Evolutionary conservation across 2,329 filamentous ascomycete genomes (phyloP).

Genomic region (Sclerotiophoma versabilis): DNA sequence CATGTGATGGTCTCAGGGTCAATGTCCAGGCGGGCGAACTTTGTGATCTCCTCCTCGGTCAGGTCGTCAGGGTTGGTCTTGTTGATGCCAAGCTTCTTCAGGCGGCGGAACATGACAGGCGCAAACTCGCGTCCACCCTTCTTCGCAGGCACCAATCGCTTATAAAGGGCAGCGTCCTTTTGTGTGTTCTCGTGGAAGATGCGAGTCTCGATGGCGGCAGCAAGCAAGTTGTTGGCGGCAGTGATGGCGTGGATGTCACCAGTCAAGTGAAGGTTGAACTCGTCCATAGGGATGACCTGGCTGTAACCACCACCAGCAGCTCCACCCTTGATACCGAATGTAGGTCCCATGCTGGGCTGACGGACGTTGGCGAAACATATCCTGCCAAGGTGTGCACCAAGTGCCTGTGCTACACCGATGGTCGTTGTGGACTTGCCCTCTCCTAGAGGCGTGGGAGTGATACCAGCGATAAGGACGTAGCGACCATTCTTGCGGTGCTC

Average conservation of each 20-base stretch:
- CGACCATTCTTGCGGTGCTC: conserved; percentile 86
- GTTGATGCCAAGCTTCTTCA: conserved; percentile 94
- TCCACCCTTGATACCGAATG: conserved; percentile 98
- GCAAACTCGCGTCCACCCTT: conserved; percentile 87
- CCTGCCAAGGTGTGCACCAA: conserved; percentile 86
- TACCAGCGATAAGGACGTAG: conserved; percentile 92
- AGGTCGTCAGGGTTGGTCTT: conserved; percentile 94
- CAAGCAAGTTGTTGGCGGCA: conserved; percentile 94
- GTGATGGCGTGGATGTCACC: conserved; percentile 98
- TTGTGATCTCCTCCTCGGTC: conserved; percentile 84
- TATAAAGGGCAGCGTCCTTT: conserved; percentile 87
- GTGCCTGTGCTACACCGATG: conserved; percentile 90
- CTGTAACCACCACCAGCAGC: conserved; percentile 97
- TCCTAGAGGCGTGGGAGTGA: conserved; percentile 93
- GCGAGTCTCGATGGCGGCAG: conserved; percentile 94
- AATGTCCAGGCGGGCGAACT: conserved; percentile 94
- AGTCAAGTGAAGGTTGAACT: conserved; percentile 97
- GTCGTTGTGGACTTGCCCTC: conserved; percentile 99
- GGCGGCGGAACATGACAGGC: conserved; percentile 87
- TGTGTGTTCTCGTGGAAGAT: conserved; percentile 99
- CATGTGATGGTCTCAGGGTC: conserved; percentile 97
- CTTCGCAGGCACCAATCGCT: conserved; percentile 85
- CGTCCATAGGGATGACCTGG: conserved; percentile 99
- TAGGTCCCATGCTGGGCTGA: conserved; percentile 95
- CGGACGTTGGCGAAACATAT: conserved; percentile 96